Conservation (phyloP, 2,329 filamentous ascomycete genomes). For the Aspergillus tubingensis region DNA sequence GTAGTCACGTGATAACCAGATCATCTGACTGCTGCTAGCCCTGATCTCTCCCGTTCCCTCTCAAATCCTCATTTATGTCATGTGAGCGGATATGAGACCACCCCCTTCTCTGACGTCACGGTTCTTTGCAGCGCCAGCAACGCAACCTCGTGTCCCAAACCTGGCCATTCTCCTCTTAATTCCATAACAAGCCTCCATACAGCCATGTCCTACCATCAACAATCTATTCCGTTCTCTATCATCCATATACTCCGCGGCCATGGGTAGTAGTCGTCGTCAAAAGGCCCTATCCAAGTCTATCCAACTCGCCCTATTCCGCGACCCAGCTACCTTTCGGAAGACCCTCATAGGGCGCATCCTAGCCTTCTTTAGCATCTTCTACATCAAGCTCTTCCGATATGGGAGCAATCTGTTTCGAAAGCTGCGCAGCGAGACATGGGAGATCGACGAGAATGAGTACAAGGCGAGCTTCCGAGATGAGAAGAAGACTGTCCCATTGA, state of each 20-base stretch:
- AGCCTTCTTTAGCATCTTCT: conserved; percentile 57
- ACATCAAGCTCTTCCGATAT: conserved; percentile 51
- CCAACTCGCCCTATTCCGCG: conserved; percentile 31
- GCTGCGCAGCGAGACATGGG: conserved; percentile 56
- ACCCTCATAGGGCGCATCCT: conserved; percentile 49
- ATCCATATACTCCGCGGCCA: conserved; percentile 2
- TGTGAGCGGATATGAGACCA: background rate
- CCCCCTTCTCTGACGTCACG: conserved; percentile 21
- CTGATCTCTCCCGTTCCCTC: conserved; percentile 4
- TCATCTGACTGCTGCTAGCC: conserved; percentile 17
- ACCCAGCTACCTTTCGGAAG: conserved; percentile 30
- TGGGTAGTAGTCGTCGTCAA: conserved; percentile 28
- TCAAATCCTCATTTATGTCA: conserved; percentile 10
- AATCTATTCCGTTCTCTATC: background rate
- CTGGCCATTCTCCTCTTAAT: background rate
- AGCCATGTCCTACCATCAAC: background rate
- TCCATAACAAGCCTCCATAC: background rate
- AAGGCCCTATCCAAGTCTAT: conserved; percentile 34
- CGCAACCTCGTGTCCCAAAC: background rate
- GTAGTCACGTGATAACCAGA: background rate
- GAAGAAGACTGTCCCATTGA: conserved; percentile 47
- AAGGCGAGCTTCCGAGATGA: conserved; percentile 53
- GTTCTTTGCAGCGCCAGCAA: background rate
- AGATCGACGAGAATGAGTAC: conserved; percentile 58
- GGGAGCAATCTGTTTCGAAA: conserved; percentile 53